Evolutionary conservation across 2,329 filamentous ascomycete genomes (phyloP), one percentile per base, ranked within the genome.

Genomic region (Incumbomyces delicatus): DNA sequence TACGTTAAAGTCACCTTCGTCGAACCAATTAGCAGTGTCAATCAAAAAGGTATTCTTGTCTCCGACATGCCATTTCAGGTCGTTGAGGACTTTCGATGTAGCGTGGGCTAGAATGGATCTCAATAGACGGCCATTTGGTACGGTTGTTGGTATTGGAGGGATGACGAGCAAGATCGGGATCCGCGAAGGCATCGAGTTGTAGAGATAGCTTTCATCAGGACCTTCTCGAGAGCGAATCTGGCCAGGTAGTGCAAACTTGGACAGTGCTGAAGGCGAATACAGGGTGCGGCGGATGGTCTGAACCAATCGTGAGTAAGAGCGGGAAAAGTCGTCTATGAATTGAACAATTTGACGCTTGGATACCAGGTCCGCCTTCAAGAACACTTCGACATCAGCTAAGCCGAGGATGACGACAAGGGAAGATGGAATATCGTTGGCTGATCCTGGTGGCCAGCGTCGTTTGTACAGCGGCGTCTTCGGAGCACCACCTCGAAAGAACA

Each of bases 21-120:
- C 56, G 7, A 67, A 53, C 64, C 65, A 67, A 11, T 63, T 64
- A 4, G 63, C 63, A 6, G 64, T 68, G 48, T 67, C 65, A 22
- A 68, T 58, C 63, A 64, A 65, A 46, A 62, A 66, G 2, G 64
- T 56, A 2, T 57, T 53, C 18, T 54, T 60, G 46, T 66, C 65
- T 3, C 65, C 64, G 6, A 65, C 58, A 13, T 50, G 41, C 41
- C 41, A 55, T 32, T 59, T 58, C 34, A 67, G 49, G 17, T 57
- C 55, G 35, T 61, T 53, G 12, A 64, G 63, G 2, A 63, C 60
- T 14, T 46, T 44, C 3, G 40, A 37, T 18, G 50, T 32, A 14
- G 45, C 50, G 22, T 47, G 14, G 30, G 50, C 20, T 6, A 54
- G 27, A 17, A 36, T 39, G 12, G 36, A 29, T 13, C 58, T 57